Evolutionary conservation across 805 yeast genomes (phyloP).

Genomic region (Peterozyma xylosa): DNA sequence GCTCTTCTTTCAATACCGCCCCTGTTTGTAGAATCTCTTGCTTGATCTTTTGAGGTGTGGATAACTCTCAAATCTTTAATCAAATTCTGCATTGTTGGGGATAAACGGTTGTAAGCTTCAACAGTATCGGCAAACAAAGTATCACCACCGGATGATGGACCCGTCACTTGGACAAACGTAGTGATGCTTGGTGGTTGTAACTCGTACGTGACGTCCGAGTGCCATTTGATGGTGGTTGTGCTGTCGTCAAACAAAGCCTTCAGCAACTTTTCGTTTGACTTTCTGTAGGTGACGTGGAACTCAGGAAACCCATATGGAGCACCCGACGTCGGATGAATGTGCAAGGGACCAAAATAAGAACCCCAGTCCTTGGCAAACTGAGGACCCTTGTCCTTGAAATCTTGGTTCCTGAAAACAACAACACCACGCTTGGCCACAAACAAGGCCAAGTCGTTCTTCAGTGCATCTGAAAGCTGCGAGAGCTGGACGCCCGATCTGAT

Average conservation of each 20-base stretch:
- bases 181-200: constrained; percentile 69
- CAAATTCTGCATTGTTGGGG: constrained; percentile 54
- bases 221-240: constrained; percentile 45
- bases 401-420: constrained; percentile 59
- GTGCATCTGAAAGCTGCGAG: constrained; percentile 41
- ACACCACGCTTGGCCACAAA: constrained; percentile 66
- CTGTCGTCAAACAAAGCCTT: constrained; percentile 26
- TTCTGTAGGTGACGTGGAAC: constrained; percentile 54
- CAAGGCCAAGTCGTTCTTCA: constrained; percentile 63
- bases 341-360: constrained; percentile 60
- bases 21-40: constrained; percentile 38
- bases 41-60: constrained; percentile 70
- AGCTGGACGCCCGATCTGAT: constrained; percentile 48
- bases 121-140: constrained; percentile 68
- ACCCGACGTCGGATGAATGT: constrained; percentile 70
- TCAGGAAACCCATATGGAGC: constrained; percentile 54
- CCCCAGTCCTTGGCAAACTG: constrained; percentile 44
- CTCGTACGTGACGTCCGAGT: constrained; percentile 70
- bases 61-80: constrained; percentile 56
- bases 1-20: constrained; percentile 66
- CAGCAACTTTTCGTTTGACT: constrained; percentile 31
- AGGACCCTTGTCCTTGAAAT: constrained; percentile 49
- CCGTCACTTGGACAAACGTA: constrained; percentile 54
- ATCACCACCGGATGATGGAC: constrained; percentile 66
- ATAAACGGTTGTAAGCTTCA: constrained; percentile 66